Conservation (phyloP, 495 filamentous ascomycete genomes). For the Podospora pseudopauciseta region DNA sequence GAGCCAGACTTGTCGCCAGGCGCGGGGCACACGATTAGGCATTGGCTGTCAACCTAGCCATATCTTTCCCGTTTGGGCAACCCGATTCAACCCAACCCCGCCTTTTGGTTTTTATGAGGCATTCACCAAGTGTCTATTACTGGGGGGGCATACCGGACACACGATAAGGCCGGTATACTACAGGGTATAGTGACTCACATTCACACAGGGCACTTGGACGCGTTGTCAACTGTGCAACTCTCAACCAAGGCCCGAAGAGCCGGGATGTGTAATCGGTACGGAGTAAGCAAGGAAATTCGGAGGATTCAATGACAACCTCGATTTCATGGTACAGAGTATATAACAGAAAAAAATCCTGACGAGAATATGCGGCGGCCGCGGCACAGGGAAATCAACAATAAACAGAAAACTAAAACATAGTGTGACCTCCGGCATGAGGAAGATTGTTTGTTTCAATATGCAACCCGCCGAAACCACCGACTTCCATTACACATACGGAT, state of each 20-base stretch:
- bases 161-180: neutral
- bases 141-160: neutral
- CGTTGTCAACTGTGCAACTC: neutral
- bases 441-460: neutral
- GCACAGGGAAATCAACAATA: neutral
- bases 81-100: neutral
- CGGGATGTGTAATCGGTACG: neutral
- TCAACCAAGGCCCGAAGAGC: neutral
- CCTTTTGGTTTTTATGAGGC: neutral
- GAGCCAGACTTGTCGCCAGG: neutral
- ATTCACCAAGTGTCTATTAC: neutral
- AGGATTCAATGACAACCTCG: neutral
- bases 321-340: neutral
- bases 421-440: neutral
- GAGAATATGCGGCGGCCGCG: neutral
- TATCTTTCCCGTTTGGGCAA: neutral
- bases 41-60: neutral
- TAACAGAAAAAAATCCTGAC: neutral
- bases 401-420: neutral
- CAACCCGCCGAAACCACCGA: neutral
- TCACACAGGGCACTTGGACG: neutral
- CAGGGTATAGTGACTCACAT: neutral
- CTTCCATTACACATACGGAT: neutral
- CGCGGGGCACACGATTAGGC: neutral
- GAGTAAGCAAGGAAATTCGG: conserved; percentile 7